Percentiles rank a stretch among this genome's conserved stretches.
Evolutionary conservation across 2,329 filamentous ascomycete species (phyloP).

Genomic region (Niveomyces coronatus): DNA sequence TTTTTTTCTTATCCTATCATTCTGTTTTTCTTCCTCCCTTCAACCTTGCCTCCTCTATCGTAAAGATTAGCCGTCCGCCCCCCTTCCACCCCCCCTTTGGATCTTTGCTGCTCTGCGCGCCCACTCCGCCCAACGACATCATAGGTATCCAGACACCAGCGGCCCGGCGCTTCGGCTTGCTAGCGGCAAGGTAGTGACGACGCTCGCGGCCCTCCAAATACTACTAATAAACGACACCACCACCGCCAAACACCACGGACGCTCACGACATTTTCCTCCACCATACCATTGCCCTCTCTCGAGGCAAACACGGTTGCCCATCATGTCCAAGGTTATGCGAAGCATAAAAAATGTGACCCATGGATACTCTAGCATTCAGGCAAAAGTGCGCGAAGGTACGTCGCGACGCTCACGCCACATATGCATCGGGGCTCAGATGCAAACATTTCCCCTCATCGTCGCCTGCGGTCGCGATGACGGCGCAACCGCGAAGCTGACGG

Average conservation of each 20-base stretch:
- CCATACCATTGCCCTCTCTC: not conserved
- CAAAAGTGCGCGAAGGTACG: constrained; percentile 96
- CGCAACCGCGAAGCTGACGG: constrained; percentile 1
- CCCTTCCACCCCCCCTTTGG: too few relatives aligned
- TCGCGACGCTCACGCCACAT: constrained; percentile 5
- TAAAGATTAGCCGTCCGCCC: too few relatives aligned
- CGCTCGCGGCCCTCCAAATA: constrained; percentile 5
- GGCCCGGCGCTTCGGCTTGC: constrained; percentile 9
- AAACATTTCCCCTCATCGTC: not conserved
- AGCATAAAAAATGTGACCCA: constrained; percentile 99
- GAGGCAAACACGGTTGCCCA: constrained; percentile 18
- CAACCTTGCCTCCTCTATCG: not conserved
- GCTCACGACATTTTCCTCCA: not conserved
- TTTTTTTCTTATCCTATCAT: too few relatives aligned
- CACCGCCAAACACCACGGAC: not conserved
- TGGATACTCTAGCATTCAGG: constrained; percentile 91
- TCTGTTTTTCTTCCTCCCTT: too few relatives aligned
- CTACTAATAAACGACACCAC: too few relatives aligned
- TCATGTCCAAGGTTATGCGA: constrained; percentile 94
- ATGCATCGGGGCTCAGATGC: not conserved
- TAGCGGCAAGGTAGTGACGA: constrained; percentile 9
- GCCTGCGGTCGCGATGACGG: constrained; percentile 19
- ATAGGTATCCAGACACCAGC: not conserved
- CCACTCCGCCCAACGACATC: constrained; percentile 3
- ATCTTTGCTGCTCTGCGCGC: too few relatives aligned